Evolutionary conservation across 768 basidiomycete genomes (phyloP).

Genomic region (Macrolepiota fuliginosa): DNA sequence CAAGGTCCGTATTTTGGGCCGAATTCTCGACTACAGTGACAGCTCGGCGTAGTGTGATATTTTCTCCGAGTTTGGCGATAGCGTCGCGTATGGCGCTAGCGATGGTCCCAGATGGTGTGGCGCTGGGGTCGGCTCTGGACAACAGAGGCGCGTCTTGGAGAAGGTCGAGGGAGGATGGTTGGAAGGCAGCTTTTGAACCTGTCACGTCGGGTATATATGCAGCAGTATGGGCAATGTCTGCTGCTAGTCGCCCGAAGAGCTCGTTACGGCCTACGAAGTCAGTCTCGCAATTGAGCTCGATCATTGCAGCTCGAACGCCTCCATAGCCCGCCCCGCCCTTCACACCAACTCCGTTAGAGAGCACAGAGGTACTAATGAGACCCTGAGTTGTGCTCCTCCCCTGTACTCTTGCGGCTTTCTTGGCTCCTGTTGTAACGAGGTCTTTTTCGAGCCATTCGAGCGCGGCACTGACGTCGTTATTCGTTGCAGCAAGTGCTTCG

Average conservation of each 20-base stretch:
- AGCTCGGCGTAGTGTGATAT: conserved; percentile 68
- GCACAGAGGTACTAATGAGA: conserved; percentile 70
- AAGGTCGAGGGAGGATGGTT: conserved; percentile 47
- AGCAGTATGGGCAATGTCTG: conserved; percentile 80
- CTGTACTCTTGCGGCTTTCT: conserved; percentile 81
- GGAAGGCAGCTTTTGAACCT: conserved; percentile 35
- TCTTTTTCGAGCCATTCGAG: conserved; percentile 82
- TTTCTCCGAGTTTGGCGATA: conserved; percentile 79
- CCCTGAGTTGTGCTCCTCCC: conserved; percentile 77
- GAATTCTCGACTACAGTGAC: conserved; percentile 37
- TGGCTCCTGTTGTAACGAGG: conserved; percentile 63
- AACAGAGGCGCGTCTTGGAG: conserved; percentile 68
- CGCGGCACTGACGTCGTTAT: conserved; percentile 73
- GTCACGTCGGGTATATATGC: conserved; percentile 62
- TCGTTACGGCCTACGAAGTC: conserved; percentile 92
- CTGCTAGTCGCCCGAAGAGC: conserved; percentile 73
- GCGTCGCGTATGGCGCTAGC: conserved; percentile 62
- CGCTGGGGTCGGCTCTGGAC: conserved; percentile 31
- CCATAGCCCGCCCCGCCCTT: conserved; percentile 32
- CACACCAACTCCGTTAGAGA: conserved; percentile 58
- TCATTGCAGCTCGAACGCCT: conserved; percentile 74
- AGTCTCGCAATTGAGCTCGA: conserved; percentile 95
- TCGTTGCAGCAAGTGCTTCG: conserved; percentile 74
- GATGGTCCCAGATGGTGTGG: conserved; percentile 45
- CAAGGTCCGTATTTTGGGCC: conserved; percentile 35